phyloP scores from a whole-genome alignment of 2,329 filamentous ascomycete genomes.

The Pseudofabraea citricarpa region DNA sequence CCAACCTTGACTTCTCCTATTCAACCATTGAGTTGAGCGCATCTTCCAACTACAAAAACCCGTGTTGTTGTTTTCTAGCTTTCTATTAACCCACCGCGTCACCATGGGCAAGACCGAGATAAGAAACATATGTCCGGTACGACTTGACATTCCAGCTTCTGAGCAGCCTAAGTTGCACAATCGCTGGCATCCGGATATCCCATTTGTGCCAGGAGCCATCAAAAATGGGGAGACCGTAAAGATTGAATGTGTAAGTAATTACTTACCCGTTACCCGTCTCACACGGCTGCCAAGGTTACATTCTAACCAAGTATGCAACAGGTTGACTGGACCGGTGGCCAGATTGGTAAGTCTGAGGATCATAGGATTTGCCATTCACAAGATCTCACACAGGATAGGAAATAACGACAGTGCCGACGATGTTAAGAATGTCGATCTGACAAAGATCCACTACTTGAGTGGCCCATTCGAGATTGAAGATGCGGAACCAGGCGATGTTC shows the following conservation, averaged over 20 bases:
- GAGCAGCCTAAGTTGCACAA: constrained; percentile 74
- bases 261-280: constrained; percentile 32
- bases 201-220: constrained; percentile 60
- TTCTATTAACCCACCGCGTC: too few species aligned
- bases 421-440: constrained; percentile 77
- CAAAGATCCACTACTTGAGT: constrained; percentile 79
- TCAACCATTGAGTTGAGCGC: too few species aligned
- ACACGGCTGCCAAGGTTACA: constrained; percentile 1
- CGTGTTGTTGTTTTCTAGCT: too few species aligned
- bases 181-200: constrained; percentile 89
- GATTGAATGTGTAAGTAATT: constrained; percentile 68
- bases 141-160: constrained; percentile 64
- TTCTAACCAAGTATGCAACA: constrained; percentile 9
- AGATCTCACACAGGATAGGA: constrained; percentile 26
- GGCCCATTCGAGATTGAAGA: constrained; percentile 85
- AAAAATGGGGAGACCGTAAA: constrained; percentile 84
- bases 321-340: constrained; percentile 58
- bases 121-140: constrained; percentile 67
- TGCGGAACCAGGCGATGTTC: constrained; percentile 76
- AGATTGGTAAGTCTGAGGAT: constrained; percentile 60
- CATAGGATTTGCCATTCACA: not conserved
- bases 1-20: too few species aligned
- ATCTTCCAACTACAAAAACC: too few species aligned
- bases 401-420: constrained; percentile 92
- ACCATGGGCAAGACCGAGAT: constrained; percentile 48